Evolutionary conservation across 176 grass and related monocot species (phyloP).

Genomic region (Zoysia japonica): DNA sequence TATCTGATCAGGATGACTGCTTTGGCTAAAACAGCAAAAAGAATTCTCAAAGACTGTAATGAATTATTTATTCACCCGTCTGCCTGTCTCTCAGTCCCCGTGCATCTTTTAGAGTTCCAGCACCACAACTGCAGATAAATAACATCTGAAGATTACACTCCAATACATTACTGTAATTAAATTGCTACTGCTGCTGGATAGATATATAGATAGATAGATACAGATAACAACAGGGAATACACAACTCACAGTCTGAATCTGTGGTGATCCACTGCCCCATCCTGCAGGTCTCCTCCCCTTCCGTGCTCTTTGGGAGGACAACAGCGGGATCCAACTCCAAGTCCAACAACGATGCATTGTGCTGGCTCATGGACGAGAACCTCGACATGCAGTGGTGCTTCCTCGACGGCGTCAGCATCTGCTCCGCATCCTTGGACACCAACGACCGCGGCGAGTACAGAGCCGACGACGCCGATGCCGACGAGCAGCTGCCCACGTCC

Average conservation of each 20-base stretch:
- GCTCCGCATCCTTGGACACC: constrained; percentile 23
- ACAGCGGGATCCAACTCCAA: background rate
- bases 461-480: constrained; percentile 33
- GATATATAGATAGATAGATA: background rate
- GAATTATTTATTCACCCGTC: no score
- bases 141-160: background rate
- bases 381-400: constrained; percentile 30
- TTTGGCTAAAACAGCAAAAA: no score
- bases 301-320: constrained; percentile 9
- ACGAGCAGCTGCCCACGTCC: constrained; percentile 61
- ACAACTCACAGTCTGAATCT: constrained; percentile 55
- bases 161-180: background rate
- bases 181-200: background rate
- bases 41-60: no score
- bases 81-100: background rate
- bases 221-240: background rate
- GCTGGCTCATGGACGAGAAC: constrained; percentile 47
- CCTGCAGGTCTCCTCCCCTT: constrained; percentile 17
- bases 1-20: no score
- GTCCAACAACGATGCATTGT: background rate
- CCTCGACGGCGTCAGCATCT: constrained; percentile 34
- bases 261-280: constrained; percentile 61
- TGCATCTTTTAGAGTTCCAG: constrained; percentile 36
- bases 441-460: constrained; percentile 48
- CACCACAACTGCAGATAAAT: constrained; percentile 46